Conservation (phyloP, 352 stramenopile genomes). For the Phytophthora europaea region DNA sequence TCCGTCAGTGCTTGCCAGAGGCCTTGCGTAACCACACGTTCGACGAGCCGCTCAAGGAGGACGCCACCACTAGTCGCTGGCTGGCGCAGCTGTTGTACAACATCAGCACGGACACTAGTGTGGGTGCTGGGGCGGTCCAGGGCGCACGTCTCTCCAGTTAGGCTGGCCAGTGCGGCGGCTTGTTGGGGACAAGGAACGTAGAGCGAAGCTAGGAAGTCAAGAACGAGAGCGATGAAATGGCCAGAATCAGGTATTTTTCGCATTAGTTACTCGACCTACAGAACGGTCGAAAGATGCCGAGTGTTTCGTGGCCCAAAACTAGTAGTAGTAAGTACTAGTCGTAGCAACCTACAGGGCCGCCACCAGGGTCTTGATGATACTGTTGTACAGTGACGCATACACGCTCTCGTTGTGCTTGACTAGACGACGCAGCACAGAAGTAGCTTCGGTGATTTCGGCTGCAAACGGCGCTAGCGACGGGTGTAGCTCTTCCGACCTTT, state of each 20-base stretch:
- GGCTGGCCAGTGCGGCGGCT: conserved; percentile 25
- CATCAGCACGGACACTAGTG: conserved; percentile 60
- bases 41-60: conserved; percentile 94
- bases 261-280: conserved; percentile 30
- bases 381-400: conserved; percentile 74
- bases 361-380: conserved; percentile 57
- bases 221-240: conserved; percentile 4
- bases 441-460: conserved; percentile 49
- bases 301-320: conserved; percentile 1
- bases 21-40: conserved; percentile 97
- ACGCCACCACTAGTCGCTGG: conserved; percentile 97
- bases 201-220: conserved; percentile 9
- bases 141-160: conserved; percentile 45
- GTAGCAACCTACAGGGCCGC: conserved; percentile 25
- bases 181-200: neutral
- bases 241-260: conserved; percentile 26
- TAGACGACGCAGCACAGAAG: conserved; percentile 45
- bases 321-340: neutral
- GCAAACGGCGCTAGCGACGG: conserved; percentile 64
- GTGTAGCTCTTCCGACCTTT: conserved; percentile 43
- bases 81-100: conserved; percentile 96
- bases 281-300: neutral
- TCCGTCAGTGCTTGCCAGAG: conserved; percentile 96
- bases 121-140: conserved; percentile 33
- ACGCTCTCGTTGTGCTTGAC: conserved; percentile 79